Evolutionary conservation across 495 filamentous ascomycete species (phyloP).

Genomic region (Penicillium waksmanii): DNA sequence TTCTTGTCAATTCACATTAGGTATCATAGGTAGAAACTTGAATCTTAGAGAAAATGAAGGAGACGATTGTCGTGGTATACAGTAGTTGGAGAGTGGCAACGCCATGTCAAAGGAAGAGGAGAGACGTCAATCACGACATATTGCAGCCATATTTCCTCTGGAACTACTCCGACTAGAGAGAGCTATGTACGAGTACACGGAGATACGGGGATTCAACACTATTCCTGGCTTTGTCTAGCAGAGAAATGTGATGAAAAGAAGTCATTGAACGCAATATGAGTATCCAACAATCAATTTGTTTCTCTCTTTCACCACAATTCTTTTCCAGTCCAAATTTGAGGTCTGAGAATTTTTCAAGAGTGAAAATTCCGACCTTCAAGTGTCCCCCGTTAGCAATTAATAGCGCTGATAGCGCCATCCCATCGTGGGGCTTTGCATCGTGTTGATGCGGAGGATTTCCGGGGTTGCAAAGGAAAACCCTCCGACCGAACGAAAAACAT

Average conservation of each 20-base stretch:
- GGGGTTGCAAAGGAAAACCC: not conserved
- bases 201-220: no score
- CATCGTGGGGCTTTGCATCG: not conserved
- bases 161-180: not conserved
- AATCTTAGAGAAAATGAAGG: not conserved
- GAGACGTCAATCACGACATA: constrained; percentile 6
- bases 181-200: no score
- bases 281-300: not conserved
- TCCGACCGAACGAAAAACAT: not conserved
- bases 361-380: not conserved
- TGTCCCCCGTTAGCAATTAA: constrained; percentile 1
- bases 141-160: constrained; percentile 1
- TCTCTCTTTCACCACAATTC: not conserved
- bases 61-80: not conserved
- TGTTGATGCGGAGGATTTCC: not conserved
- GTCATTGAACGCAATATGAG: no score
- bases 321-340: not conserved
- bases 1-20: no score
- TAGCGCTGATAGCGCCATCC: constrained; percentile 2
- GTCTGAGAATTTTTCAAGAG: not conserved
- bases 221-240: no score
- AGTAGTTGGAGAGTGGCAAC: not conserved
- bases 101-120: not conserved
- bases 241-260: no score
- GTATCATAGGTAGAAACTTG: no score